phyloP scores from a whole-genome alignment of 441 rosid species.

The Jatropha multifida region DNA sequence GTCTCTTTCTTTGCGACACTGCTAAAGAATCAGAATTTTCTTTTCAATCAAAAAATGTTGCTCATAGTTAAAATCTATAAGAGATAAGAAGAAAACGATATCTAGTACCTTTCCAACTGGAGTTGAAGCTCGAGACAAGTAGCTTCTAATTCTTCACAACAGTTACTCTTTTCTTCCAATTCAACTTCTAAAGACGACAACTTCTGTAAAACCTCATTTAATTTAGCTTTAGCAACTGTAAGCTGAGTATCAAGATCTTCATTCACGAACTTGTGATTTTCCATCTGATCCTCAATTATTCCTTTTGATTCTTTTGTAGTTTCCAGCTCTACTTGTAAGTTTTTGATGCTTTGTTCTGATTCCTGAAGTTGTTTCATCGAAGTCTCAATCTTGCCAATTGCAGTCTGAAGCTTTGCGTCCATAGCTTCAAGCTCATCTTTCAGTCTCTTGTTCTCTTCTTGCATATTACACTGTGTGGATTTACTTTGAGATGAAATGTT shows the following conservation, averaged over 20 bases:
- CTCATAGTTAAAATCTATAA: neutral
- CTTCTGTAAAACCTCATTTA: slow-evolving; percentile 67
- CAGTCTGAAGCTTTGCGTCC: slow-evolving; percentile 41
- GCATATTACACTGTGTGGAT: slow-evolving; percentile 20
- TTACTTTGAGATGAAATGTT: slow-evolving; percentile 12
- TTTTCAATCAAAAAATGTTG: slow-evolving; percentile 2
- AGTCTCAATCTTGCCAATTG: slow-evolving; percentile 33
- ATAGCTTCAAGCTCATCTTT: neutral
- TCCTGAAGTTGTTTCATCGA: slow-evolving; percentile 41
- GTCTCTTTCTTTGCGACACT: slow-evolving; percentile 61
- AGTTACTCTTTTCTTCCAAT: slow-evolving; percentile 68
- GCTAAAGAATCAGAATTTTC: slow-evolving; percentile 24
- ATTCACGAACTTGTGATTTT: slow-evolving; percentile 63
- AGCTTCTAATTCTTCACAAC: slow-evolving; percentile 88
- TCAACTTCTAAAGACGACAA: slow-evolving; percentile 87
- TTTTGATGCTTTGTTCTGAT: slow-evolving; percentile 47
- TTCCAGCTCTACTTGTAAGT: slow-evolving; percentile 49
- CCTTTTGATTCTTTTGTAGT: slow-evolving; percentile 47
- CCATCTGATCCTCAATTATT: slow-evolving; percentile 62
- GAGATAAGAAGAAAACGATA: slow-evolving; percentile 9
- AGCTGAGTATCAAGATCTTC: slow-evolving; percentile 89
- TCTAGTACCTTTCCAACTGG: slow-evolving; percentile 70
- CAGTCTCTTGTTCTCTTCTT: slow-evolving; percentile 26
- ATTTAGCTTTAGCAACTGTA: slow-evolving; percentile 53
- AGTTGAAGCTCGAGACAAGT: slow-evolving; percentile 93